Evolutionary conservation across 768 basidiomycete species (phyloP).

Genomic region (Saitozyma podzolica): DNA sequence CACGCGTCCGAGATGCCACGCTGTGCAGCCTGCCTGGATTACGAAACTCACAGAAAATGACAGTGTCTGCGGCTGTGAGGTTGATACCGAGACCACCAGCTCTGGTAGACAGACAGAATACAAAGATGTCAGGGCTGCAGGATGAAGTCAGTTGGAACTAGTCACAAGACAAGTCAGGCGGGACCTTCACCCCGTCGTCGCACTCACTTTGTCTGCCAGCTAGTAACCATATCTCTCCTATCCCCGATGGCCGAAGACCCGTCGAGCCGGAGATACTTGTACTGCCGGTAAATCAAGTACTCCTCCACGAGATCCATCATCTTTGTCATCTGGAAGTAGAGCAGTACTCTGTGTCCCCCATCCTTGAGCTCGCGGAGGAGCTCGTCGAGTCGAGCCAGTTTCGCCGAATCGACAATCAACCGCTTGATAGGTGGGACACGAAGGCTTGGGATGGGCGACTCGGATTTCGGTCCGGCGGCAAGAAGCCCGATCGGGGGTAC

Average conservation of each 20-base stretch:
- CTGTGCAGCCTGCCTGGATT: neutral
- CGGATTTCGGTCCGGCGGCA: constrained; percentile 64
- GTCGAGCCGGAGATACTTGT: constrained; percentile 89
- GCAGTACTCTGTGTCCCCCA: constrained; percentile 86
- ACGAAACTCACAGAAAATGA: constrained; percentile 67
- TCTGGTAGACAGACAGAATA: constrained; percentile 86
- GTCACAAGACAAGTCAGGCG: constrained; percentile 1
- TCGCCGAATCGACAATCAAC: constrained; percentile 93
- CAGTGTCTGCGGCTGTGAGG: constrained; percentile 72
- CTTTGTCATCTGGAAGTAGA: constrained; percentile 99
- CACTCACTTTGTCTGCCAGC: constrained; percentile 92
- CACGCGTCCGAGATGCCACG: constrained; percentile 3
- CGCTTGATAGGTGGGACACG: constrained; percentile 92
- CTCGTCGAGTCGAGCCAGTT: constrained; percentile 83
- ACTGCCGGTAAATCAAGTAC: constrained; percentile 93
- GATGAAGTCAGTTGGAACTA: neutral
- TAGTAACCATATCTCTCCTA: constrained; percentile 96
- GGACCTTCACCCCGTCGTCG: neutral
- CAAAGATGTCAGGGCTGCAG: constrained; percentile 78
- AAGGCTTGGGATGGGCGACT: constrained; percentile 79
- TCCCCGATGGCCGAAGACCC: constrained; percentile 94
- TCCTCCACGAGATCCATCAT: constrained; percentile 99
- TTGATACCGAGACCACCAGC: constrained; percentile 77
- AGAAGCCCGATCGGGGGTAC: constrained; percentile 70
- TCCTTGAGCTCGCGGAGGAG: constrained; percentile 90